Conservation (phyloP, 192 early-diverging fungal genomes). For the Phycomyces nitens region DNA sequence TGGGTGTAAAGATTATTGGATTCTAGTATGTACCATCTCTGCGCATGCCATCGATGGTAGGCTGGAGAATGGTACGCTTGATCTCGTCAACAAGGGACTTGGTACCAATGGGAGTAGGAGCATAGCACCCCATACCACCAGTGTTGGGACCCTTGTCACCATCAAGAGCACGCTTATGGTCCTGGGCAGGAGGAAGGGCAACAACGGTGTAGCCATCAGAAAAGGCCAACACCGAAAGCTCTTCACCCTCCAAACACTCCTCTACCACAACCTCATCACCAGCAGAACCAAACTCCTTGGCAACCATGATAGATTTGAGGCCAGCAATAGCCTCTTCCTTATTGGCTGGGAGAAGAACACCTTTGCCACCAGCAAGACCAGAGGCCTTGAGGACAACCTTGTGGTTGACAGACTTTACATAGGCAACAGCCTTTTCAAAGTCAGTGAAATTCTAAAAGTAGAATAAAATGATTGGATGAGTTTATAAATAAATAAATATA, state of each 20-base stretch:
- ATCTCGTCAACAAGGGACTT: conserved; percentile 67
- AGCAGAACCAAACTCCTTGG: conserved; percentile 83
- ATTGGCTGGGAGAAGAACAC: conserved; percentile 86
- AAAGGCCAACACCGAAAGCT: conserved; percentile 87
- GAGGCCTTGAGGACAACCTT: conserved; percentile 93
- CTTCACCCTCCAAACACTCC: conserved; percentile 90
- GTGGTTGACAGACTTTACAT: conserved; percentile 55
- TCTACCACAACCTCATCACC: conserved; percentile 95
- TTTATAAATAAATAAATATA: conserved; percentile 15
- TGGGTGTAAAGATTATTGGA: not conserved
- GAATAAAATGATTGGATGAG: conserved; percentile 14
- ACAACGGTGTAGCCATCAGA: conserved; percentile 94
- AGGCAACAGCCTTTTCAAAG: conserved; percentile 65
- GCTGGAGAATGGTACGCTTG: conserved; percentile 78
- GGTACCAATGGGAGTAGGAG: conserved; percentile 90
- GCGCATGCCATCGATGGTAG: conserved; percentile 95
- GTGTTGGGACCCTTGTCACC: conserved; percentile 94
- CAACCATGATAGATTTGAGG: conserved; percentile 87
- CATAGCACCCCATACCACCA: conserved; percentile 99
- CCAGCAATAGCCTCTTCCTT: conserved; percentile 83
- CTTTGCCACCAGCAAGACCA: conserved; percentile 97
- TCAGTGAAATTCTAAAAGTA: conserved; percentile 68
- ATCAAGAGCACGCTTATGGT: conserved; percentile 97
- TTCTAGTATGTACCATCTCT: conserved; percentile 57
- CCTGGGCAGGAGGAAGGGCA: conserved; percentile 91